Percentiles rank a stretch among this genome's conserved stretches.
Evolutionary conservation across 768 basidiomycete species (phyloP).

Genomic region (Pleurotus cornucopiae): DNA sequence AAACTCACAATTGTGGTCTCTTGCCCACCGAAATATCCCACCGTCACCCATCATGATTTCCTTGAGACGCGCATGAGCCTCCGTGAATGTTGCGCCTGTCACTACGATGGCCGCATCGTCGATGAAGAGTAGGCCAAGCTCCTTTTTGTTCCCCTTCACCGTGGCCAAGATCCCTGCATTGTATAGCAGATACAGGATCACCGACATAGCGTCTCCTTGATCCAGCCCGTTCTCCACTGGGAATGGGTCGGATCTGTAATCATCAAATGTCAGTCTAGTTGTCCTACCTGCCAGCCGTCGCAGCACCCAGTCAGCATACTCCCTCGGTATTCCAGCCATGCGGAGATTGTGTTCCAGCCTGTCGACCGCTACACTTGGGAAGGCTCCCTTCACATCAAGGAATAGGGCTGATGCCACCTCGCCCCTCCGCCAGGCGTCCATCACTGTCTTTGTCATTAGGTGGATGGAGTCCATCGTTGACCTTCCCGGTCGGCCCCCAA

Average conservation of each 20-base stretch:
- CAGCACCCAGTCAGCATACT: slow-evolving; percentile 12
- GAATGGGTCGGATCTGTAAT: slow-evolving; percentile 17
- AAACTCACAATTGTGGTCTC: no score
- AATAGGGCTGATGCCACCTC: slow-evolving; percentile 21
- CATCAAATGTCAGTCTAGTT: slow-evolving; percentile 22
- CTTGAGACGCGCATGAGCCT: no score
- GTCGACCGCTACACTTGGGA: slow-evolving; percentile 17
- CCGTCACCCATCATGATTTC: no score
- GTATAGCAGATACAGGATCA: slow-evolving; percentile 8
- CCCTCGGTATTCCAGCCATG: slow-evolving; percentile 15
- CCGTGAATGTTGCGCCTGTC: no score
- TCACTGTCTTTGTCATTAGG: slow-evolving; percentile 15
- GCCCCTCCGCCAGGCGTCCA: slow-evolving; percentile 16
- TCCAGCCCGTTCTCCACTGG: slow-evolving; percentile 19
- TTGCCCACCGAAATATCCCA: no score
- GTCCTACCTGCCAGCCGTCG: slow-evolving; percentile 13
- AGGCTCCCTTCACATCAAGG: slow-evolving; percentile 25
- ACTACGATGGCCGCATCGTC: no score
- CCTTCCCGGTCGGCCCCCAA: slow-evolving; percentile 23
- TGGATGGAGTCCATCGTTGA: slow-evolving; percentile 25
- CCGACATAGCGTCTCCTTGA: slow-evolving; percentile 22
- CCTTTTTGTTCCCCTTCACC: no score
- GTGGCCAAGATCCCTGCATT: no score
- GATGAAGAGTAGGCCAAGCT: no score
- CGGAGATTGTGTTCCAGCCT: slow-evolving; percentile 3